Evolutionary conservation across 106 monocot genomes (phyloP), one percentile per base, ranked within the genome.

Genomic region (Dioscorea alata): DNA sequence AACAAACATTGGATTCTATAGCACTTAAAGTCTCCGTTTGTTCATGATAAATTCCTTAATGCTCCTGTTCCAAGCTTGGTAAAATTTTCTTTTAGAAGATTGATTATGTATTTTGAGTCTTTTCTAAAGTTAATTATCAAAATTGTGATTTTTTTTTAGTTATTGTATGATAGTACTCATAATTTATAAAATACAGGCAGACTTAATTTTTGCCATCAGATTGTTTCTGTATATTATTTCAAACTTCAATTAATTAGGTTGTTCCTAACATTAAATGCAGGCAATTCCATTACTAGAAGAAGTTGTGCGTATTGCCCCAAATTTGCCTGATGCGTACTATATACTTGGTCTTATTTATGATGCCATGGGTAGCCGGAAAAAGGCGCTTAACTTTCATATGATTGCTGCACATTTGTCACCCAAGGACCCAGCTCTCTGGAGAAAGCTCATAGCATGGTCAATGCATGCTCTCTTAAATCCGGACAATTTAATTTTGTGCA

Each of bases 361-460:
- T 68, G 77, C 75, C 3, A 79, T 57, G 34, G 82, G 85, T 57
- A 87, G 93, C 74, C 79, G 74, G 50, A 81, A 81, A 62, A 87
- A 81, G 66, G 84, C 99, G 60, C 42, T 99, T 64, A 88, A 87
- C 69, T 99, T 90, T 75, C 81, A 85, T 60, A 87, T 99, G 87
- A 78, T 99, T 69, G 86, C 90, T 68, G 92, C 99, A 66, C 86
- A 85, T 77, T 61, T 93, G 57, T 61, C 84, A 19, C 89, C 92
- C 33, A 99, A 99, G 77, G 93, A 99, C 81, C 69, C 83, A 66
- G 80, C 84, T 78, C 63, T 99, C 15, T 99, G 99, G 99, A 89
- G 83, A 68, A 83, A 87, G 70, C 99, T 99, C 63, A 63, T 99
- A 62, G 67, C 78, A 9, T 93, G 89, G 99, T 92, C 99, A 51